These are phyloP conservation scores for Pestalotiopsis sp. DNA, from an alignment of 2,329 filamentous ascomycete genomes.

Conservation along the genomic window DNA sequence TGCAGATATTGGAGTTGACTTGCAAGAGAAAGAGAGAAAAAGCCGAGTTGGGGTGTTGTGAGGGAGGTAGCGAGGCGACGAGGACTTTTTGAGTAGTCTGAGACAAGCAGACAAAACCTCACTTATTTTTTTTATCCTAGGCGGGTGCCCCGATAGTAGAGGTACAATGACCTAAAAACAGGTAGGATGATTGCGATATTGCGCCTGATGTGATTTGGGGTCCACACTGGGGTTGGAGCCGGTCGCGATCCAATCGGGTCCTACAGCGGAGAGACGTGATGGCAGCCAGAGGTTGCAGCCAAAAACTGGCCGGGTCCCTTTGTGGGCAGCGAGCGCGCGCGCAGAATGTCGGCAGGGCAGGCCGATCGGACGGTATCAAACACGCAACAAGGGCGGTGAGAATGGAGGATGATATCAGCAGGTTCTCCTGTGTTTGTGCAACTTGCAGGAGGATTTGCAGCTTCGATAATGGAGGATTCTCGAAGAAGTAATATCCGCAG, in stretches of 20 bases:
- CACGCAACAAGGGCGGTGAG: background rate
- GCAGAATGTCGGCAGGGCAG: background rate
- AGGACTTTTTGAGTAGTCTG: background rate
- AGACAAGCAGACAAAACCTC: background rate
- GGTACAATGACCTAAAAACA: background rate
- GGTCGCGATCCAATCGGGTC: constrained; percentile 13
- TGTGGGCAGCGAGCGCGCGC: background rate
- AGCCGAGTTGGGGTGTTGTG: background rate
- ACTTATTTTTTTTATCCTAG: background rate
- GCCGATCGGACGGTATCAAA: background rate
- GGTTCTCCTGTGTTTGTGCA: background rate
- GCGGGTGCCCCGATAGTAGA: background rate
- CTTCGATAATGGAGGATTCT: background rate
- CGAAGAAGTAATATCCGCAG: background rate
- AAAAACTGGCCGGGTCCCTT: background rate
- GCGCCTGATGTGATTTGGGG: constrained; percentile 14
- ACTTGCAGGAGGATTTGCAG: background rate
- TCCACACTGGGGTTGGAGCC: constrained; percentile 12
- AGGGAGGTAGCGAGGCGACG: background rate
- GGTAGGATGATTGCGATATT: constrained; percentile 7
- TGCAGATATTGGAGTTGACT: background rate
- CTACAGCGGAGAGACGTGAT: constrained; percentile 13
- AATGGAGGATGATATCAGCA: background rate
- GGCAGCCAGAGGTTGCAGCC: background rate
- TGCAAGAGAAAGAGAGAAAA: background rate